Evolutionary conservation across 192 early-diverging fungal species (phyloP).

Genomic region (Linnemannia exigua): DNA sequence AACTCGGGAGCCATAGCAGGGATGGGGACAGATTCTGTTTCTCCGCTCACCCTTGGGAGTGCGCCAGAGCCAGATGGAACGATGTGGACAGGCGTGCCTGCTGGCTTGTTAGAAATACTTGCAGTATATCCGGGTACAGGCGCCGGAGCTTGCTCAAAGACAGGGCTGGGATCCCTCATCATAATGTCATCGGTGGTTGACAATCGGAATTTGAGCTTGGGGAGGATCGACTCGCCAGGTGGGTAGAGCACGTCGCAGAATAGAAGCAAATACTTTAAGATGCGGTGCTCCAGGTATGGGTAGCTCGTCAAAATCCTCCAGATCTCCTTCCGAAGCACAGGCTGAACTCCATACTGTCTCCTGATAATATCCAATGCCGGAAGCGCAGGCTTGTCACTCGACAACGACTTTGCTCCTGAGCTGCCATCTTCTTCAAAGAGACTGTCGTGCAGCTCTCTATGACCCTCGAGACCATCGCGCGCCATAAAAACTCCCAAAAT

Average conservation of each 20-base stretch:
- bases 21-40: conserved; percentile 18
- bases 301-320: conserved; percentile 48
- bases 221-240: conserved; percentile 63
- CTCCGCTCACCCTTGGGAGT: background rate
- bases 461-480: conserved; percentile 22
- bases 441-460: conserved; percentile 41
- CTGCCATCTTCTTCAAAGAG: conserved; percentile 66
- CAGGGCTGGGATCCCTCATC: conserved; percentile 22
- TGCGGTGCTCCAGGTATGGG: conserved; percentile 66
- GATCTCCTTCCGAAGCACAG: conserved; percentile 34
- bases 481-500: conserved; percentile 61
- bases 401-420: background rate
- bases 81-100: background rate
- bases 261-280: conserved; percentile 68
- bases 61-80: background rate
- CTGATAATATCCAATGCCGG: conserved; percentile 30
- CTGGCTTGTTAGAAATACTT: background rate
- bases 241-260: conserved; percentile 78
- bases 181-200: conserved; percentile 31
- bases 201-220: conserved; percentile 70
- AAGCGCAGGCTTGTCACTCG: conserved; percentile 28
- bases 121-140: background rate
- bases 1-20: conserved; percentile 37
- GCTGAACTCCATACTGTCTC: conserved; percentile 41
- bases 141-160: background rate